These are phyloP conservation scores for Phytophthora rubi DNA, from an alignment of 352 stramenopile species.

Conservation along the genomic window DNA sequence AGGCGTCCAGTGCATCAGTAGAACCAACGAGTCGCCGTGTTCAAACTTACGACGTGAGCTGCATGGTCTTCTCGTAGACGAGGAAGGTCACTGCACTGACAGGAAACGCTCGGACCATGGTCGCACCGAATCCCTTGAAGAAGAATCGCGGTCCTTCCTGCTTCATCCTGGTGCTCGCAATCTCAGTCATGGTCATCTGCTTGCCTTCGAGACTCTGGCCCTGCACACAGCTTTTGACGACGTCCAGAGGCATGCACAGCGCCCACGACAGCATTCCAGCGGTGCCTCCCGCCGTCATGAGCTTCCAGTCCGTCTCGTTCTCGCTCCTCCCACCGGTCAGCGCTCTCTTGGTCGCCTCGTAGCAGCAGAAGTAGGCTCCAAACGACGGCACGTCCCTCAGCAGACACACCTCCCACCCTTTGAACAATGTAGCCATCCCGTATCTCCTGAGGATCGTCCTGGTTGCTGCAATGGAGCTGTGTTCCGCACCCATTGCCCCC, in stretches of 20 bases:
- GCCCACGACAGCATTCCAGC: constrained; percentile 84
- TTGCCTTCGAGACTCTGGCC: constrained; percentile 56
- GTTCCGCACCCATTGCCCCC: constrained; percentile 48
- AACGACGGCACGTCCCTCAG: constrained; percentile 82
- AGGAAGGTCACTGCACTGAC: constrained; percentile 88
- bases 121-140: constrained; percentile 82
- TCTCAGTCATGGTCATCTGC: constrained; percentile 51
- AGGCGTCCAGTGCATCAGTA: too few relatives aligned
- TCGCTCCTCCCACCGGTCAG: constrained; percentile 58
- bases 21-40: background rate
- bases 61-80: constrained; percentile 87
- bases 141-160: constrained; percentile 73
- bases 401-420: constrained; percentile 74
- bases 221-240: constrained; percentile 92
- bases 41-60: constrained; percentile 64
- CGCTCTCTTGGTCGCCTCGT: constrained; percentile 69
- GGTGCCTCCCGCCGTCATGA: constrained; percentile 78
- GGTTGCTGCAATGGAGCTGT: constrained; percentile 64
- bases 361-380: constrained; percentile 82
- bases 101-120: constrained; percentile 82
- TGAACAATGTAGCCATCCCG: constrained; percentile 60
- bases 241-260: constrained; percentile 85
- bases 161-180: constrained; percentile 52
- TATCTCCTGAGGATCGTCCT: constrained; percentile 45
- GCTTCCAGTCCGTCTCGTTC: constrained; percentile 70